A percentile compares a stretch with the other conserved stretches of the same genome.
These are phyloP conservation scores for Lepiota brunneoincarnata DNA, from an alignment of 768 basidiomycete species.

Conservation along the genomic window DNA sequence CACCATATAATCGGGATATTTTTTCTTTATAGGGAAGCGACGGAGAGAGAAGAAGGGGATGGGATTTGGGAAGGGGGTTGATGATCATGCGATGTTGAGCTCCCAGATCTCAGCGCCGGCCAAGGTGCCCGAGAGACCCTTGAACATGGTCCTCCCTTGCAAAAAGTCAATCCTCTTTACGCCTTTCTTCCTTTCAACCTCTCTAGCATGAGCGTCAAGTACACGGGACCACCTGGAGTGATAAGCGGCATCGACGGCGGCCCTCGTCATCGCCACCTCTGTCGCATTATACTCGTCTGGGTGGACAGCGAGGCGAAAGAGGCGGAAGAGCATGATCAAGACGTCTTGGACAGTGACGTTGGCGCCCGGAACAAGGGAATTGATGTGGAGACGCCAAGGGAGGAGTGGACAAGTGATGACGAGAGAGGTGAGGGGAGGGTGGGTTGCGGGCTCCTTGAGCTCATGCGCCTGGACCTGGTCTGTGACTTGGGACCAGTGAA, in stretches of 20 bases:
- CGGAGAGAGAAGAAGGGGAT: no score
- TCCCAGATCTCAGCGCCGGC: slow-evolving; percentile 43
- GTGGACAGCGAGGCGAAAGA: slow-evolving; percentile 45
- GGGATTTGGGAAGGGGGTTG: no score
- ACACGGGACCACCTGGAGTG: slow-evolving; percentile 37
- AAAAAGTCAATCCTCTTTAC: slow-evolving; percentile 58
- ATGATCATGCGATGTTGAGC: slow-evolving; percentile 27
- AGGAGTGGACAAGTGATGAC: slow-evolving; percentile 32
- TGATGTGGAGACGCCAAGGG: slow-evolving; percentile 29
- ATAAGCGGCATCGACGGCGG: slow-evolving; percentile 44
- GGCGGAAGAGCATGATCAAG: slow-evolving; percentile 40
- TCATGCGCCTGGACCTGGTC: slow-evolving; percentile 25
- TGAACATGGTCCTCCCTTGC: slow-evolving; percentile 40
- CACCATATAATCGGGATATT: no score
- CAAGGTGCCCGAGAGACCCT: slow-evolving; percentile 46
- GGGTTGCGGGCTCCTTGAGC: slow-evolving; percentile 40
- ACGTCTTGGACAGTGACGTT: slow-evolving; percentile 49
- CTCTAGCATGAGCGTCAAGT: slow-evolving; percentile 25
- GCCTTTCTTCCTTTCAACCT: slow-evolving; percentile 42
- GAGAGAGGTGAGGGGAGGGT: slow-evolving; percentile 35
- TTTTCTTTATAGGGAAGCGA: no score
- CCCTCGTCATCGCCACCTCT: slow-evolving; percentile 27
- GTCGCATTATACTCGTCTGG: slow-evolving; percentile 40
- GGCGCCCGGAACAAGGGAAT: slow-evolving; percentile 21
- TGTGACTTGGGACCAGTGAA: slow-evolving; percentile 24